Evolutionary conservation across 2,329 filamentous ascomycete species (phyloP).

Genomic region (Penicillium sp.): DNA sequence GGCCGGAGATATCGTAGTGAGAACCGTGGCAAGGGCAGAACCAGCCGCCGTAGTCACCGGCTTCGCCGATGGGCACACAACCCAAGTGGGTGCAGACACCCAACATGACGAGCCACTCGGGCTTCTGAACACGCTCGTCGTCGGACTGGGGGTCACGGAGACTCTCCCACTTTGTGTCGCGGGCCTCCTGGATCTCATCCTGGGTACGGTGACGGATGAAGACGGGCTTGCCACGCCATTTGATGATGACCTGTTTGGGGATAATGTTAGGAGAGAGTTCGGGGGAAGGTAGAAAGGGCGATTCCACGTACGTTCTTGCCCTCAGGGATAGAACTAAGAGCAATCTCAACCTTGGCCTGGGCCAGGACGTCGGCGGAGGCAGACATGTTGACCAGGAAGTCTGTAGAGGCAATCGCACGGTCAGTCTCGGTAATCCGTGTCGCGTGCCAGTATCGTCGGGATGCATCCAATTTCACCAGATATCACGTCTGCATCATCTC

Average conservation of each 20-base stretch:
- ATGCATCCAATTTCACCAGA: neutral
- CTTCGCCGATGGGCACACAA: constrained; percentile 98
- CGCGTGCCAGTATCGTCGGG: neutral
- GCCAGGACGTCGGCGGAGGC: constrained; percentile 97
- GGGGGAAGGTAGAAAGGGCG: neutral
- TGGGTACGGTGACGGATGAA: constrained; percentile 98
- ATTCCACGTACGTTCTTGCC: constrained; percentile 89
- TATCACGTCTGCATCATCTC: neutral
- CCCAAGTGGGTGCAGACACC: constrained; percentile 99
- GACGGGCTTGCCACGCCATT: constrained; percentile 99
- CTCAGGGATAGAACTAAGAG: constrained; percentile 88
- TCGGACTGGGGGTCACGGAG: constrained; percentile 92
- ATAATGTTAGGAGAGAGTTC: constrained; percentile 8
- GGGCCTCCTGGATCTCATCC: constrained; percentile 91
- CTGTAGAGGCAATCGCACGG: constrained; percentile 51
- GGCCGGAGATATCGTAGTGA: constrained; percentile 99
- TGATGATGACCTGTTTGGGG: constrained; percentile 82
- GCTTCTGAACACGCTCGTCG: constrained; percentile 91
- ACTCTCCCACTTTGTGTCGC: constrained; percentile 75
- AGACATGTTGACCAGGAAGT: constrained; percentile 99
- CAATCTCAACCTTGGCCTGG: constrained; percentile 99
- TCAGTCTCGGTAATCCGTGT: constrained; percentile 20
- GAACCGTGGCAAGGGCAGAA: constrained; percentile 99
- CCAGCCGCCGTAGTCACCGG: constrained; percentile 97
- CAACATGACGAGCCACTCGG: constrained; percentile 98